Percentiles rank a stretch among this genome's conserved stretches.
These are phyloP conservation scores for Skeletonema costatum DNA, from an alignment of 108 stramenopile genomes.

Conservation along the genomic window DNA sequence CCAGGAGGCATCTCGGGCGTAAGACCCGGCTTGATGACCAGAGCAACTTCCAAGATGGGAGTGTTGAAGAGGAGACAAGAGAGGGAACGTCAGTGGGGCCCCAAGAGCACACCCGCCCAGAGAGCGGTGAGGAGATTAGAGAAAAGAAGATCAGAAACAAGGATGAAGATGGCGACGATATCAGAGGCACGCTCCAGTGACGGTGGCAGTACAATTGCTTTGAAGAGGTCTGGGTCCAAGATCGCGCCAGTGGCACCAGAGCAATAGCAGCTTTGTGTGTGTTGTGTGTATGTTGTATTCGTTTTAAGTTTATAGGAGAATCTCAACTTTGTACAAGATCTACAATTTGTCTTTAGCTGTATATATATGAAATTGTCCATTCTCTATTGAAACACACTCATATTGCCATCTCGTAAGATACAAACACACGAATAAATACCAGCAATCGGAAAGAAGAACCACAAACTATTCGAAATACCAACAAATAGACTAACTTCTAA, in stretches of 20 bases:
- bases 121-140: conserved; percentile 33
- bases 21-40: not conserved
- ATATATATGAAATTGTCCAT: no score
- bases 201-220: not conserved
- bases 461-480: conserved; percentile 72
- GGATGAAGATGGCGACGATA: not conserved
- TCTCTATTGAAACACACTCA: conserved; percentile 45
- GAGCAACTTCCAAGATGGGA: conserved; percentile 7
- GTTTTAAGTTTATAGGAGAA: not conserved
- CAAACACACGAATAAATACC: conserved; percentile 64
- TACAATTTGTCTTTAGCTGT: no score
- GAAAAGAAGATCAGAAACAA: not conserved
- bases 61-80: conserved; percentile 37
- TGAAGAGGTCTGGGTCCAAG: not conserved
- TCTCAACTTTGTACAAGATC: not conserved
- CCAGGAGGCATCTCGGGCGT: conserved; percentile 20
- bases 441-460: conserved; percentile 73
- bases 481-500: conserved; percentile 71
- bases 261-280: not conserved
- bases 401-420: conserved; percentile 65
- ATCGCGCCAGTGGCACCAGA: not conserved
- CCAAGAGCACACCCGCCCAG: conserved; percentile 24
- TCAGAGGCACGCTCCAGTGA: not conserved
- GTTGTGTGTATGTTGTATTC: not conserved
- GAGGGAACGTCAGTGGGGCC: conserved; percentile 39